phyloP scores from a whole-genome alignment of 768 basidiomycete genomes.

The Tricholoma furcatifolium region DNA sequence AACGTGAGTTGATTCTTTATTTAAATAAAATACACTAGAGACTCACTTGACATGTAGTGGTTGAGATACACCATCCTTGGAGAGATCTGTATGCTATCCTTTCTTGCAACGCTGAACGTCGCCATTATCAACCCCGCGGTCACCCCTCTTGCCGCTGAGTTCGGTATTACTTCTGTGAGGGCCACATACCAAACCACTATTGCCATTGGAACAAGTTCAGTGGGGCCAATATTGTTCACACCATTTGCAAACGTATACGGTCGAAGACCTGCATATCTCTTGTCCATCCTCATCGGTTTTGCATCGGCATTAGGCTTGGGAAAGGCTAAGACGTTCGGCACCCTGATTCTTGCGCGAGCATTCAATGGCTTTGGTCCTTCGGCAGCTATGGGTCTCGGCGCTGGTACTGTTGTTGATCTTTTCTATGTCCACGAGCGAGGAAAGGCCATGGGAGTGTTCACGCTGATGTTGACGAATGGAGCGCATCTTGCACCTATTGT shows the following conservation, averaged over 20 bases:
- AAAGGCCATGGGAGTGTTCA: constrained; percentile 42
- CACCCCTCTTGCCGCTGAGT: constrained; percentile 35
- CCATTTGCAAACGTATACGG: constrained; percentile 42
- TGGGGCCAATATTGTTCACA: constrained; percentile 37
- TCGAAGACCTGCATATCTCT: constrained; percentile 33
- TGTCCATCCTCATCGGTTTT: constrained; percentile 34
- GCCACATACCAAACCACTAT: constrained; percentile 41
- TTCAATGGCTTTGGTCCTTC: constrained; percentile 36
- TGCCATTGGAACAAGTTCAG: constrained; percentile 32
- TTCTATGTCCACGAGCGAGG: constrained; percentile 38
- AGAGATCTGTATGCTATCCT: constrained; percentile 33
- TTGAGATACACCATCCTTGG: constrained; percentile 31
- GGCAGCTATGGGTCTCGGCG: constrained; percentile 35
- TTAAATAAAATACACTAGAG: not conserved
- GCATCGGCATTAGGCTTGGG: constrained; percentile 29
- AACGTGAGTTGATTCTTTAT: constrained; percentile 19
- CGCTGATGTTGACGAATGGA: constrained; percentile 39
- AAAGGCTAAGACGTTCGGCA: constrained; percentile 28
- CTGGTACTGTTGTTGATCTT: constrained; percentile 37
- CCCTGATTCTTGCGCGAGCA: constrained; percentile 31
- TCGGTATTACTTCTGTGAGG: constrained; percentile 32
- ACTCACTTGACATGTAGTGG: constrained; percentile 26
- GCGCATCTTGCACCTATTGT: constrained; percentile 42
- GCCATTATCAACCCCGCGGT: constrained; percentile 39
- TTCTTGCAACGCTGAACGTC: constrained; percentile 36